Conservation (phyloP, 352 stramenopile species). For the Phytopythium montanum region DNA sequence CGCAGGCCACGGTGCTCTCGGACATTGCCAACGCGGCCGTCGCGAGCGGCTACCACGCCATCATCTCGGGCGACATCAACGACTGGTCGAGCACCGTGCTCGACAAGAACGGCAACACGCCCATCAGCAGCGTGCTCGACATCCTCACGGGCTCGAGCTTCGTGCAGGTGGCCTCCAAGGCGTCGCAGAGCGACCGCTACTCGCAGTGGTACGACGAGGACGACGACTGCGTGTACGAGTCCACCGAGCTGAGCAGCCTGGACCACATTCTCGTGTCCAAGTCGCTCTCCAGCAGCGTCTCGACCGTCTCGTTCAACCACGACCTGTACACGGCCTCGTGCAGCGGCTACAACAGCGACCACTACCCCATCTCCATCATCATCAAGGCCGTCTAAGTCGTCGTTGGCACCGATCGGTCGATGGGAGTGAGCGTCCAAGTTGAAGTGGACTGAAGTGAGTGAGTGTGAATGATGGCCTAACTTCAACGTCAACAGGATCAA, state of each 20-base stretch:
- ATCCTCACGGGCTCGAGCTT: constrained; percentile 45
- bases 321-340: constrained; percentile 47
- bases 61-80: constrained; percentile 69
- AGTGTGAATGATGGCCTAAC: background rate
- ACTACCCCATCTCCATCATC: constrained; percentile 44
- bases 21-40: constrained; percentile 36
- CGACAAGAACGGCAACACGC: constrained; percentile 61
- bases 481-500: background rate
- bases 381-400: constrained; percentile 16
- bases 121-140: constrained; percentile 47
- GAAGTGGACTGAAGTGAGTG: background rate
- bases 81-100: constrained; percentile 45
- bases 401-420: too few relatives aligned
- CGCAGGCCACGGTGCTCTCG: constrained; percentile 50
- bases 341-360: constrained; percentile 54
- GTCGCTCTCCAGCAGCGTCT: constrained; percentile 33
- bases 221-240: constrained; percentile 53
- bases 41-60: constrained; percentile 43
- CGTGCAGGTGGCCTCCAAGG: constrained; percentile 38
- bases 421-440: background rate
- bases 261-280: constrained; percentile 64
- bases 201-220: constrained; percentile 62
- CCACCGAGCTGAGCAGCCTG: constrained; percentile 44
- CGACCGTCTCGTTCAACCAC: constrained; percentile 46
- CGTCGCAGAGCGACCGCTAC: constrained; percentile 37